Evolutionary conservation across 345 rosid species (phyloP), one percentile per base, ranked within the genome.

Genomic region (Linum usitatissimum): DNA sequence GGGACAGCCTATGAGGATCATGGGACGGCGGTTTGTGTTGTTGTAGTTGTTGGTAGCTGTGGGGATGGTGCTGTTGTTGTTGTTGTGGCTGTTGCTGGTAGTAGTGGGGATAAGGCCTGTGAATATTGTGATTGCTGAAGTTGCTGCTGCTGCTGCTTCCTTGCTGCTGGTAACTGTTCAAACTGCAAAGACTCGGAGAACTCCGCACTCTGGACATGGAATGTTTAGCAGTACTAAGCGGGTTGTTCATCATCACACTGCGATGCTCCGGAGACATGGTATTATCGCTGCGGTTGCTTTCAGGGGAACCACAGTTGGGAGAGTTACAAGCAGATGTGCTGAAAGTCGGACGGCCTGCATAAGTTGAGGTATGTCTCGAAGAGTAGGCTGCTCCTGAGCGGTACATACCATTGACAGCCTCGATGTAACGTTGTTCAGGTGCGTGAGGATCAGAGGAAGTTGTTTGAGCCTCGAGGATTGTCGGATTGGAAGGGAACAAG

Each of bases 401-500:
- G 55, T 69, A 19, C 18, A 79, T 63, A 10, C 93, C 90, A 21
- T 92, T 92, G 71, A 92, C 70, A 6, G 98, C 95, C 40, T 89
- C 97, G 4, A 92, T 77, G 73, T 85, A 92, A 5, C 88, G 87
- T 57, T 84, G 94, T 66, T 89, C 96, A 6, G 76, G 34, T 0
- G 77, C 73, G 23, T 64, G 76, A 1, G 77, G 74, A 62, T 86
- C 91, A 0, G 64, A 62, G 36, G 10, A 3, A 15, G 55, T n/a
- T 7, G 14, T 63, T 13, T 61, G 95, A 55, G 68, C 75, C 64
- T 85, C 89, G 0, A 70, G 13, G 8, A 75, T 18, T 3, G 75
- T 12, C 0, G 83, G 84, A 23, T 48, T 75, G n/a, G 75, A 48
- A 18, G 94, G 90, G 72, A 87, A 87, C 71, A 90, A 65, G 72